These are phyloP conservation scores for Magnusiomyces tetraspermus DNA, from an alignment of 1,139 yeast species.

Conservation along the genomic window DNA sequence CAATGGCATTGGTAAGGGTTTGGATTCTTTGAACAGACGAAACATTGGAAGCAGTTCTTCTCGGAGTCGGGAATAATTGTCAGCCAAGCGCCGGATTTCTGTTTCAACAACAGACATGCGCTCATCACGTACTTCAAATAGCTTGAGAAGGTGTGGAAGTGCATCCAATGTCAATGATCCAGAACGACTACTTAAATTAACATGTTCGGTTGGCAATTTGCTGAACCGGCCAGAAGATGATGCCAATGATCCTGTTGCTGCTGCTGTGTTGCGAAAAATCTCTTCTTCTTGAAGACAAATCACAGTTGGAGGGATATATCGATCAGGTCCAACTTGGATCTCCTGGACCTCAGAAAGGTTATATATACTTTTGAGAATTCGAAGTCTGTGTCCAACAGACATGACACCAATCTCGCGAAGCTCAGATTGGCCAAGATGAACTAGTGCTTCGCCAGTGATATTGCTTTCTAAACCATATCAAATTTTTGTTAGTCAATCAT, in stretches of 20 bases:
- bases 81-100: slow-evolving; percentile 31
- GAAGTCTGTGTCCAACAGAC: slow-evolving; percentile 36
- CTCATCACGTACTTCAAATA: slow-evolving; percentile 30
- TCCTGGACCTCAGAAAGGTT: slow-evolving; percentile 26
- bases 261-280: too few species aligned
- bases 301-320: slow-evolving; percentile 27
- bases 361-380: slow-evolving; percentile 32
- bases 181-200: background rate
- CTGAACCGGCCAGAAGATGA: background rate
- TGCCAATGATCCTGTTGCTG: too few species aligned
- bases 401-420: slow-evolving; percentile 35
- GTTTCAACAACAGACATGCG: slow-evolving; percentile 30
- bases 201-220: background rate
- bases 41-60: slow-evolving; percentile 36
- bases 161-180: background rate
- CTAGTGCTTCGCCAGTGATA: slow-evolving; percentile 35
- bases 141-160: slow-evolving; percentile 5
- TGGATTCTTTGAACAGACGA: slow-evolving; percentile 34
- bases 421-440: slow-evolving; percentile 32
- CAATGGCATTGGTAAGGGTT: slow-evolving; percentile 5
- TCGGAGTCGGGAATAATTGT: slow-evolving; percentile 30
- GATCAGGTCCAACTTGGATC: slow-evolving; percentile 26
- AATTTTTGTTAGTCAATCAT: background rate
- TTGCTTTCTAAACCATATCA: slow-evolving; percentile 25
- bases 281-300: background rate